Percentiles rank a stretch among this genome's conserved stretches.
These are phyloP conservation scores for Lactarius akahatsu DNA, from an alignment of 768 basidiomycete species.

Conservation along the genomic window DNA sequence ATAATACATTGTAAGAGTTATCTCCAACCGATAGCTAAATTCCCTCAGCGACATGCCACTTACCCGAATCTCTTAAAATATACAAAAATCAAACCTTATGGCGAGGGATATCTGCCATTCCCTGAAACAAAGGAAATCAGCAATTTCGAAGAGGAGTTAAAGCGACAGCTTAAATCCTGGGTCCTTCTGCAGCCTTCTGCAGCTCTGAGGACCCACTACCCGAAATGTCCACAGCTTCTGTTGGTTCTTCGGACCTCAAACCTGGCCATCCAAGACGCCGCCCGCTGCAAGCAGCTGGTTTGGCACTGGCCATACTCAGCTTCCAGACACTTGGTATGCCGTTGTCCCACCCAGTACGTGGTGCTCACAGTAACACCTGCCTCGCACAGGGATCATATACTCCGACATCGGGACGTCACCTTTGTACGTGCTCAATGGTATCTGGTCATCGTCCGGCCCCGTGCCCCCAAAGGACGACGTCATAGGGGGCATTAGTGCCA, in stretches of 20 bases:
- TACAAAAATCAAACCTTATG: neutral
- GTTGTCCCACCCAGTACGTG: neutral
- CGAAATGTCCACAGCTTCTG: neutral
- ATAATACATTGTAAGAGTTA: neutral
- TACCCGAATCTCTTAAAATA: too few relatives aligned
- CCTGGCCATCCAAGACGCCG: conserved; percentile 3
- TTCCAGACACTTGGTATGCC: conserved; percentile 37
- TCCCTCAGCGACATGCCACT: conserved; percentile 3
- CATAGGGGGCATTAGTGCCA: conserved; percentile 61
- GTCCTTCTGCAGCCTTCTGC: neutral
- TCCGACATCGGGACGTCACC: conserved; percentile 57
- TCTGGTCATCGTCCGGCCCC: conserved; percentile 52
- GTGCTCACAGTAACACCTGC: neutral
- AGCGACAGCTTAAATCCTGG: neutral
- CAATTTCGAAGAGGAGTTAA: neutral
- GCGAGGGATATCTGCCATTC: conserved; percentile 25
- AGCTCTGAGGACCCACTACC: neutral
- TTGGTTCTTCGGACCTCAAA: neutral
- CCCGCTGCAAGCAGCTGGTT: conserved; percentile 16
- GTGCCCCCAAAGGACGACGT: conserved; percentile 57
- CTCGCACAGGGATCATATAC: conserved; percentile 41
- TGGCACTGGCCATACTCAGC: conserved; percentile 33
- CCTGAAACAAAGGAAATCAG: too few relatives aligned
- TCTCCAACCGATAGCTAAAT: neutral
- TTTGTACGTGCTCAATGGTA: conserved; percentile 62